Percentiles rank a stretch among this genome's conserved stretches.
These are phyloP conservation scores for Echium plantagineum DNA, from an alignment of 257 asterid genomes.

Conservation along the genomic window DNA sequence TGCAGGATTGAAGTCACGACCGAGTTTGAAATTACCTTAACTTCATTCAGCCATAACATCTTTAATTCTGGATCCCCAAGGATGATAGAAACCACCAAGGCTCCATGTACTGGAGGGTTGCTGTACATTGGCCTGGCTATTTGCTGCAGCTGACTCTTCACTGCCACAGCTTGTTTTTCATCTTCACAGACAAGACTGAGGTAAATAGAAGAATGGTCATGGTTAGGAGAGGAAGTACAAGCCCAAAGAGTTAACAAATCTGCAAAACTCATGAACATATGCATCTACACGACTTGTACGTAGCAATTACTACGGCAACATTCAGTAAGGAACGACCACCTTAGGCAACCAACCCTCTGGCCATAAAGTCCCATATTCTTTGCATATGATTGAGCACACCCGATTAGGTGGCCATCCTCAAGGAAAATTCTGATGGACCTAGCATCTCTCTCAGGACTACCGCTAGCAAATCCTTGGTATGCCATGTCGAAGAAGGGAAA, in stretches of 20 bases:
- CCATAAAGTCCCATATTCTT: constrained; percentile 99
- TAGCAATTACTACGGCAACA: not conserved
- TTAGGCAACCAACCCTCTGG: constrained; percentile 94
- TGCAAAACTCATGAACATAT: not conserved
- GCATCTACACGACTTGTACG: no score
- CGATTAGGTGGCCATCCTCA: constrained; percentile 89
- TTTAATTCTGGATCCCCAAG: constrained; percentile 81
- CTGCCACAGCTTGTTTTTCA: constrained; percentile 85
- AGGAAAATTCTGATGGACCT: constrained; percentile 82
- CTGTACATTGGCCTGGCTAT: constrained; percentile 98
- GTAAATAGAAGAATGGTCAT: constrained; percentile 2
- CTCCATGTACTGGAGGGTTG: constrained; percentile 93
- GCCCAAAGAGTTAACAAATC: not conserved
- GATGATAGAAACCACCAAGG: constrained; percentile 70
- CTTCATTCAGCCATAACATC: constrained; percentile 84
- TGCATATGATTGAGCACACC: constrained; percentile 95
- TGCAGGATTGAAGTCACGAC: not conserved
- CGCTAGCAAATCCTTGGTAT: constrained; percentile 99
- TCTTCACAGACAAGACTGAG: constrained; percentile 85
- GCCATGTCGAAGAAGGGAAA: constrained; percentile 97
- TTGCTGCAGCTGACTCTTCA: constrained; percentile 97
- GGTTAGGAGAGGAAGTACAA: not conserved
- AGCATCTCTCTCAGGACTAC: constrained; percentile 95
- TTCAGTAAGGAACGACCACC: constrained; percentile 24
- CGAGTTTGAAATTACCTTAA: constrained; percentile 43